Evolutionary conservation across 225 moss, liverwort and hornwort genomes (phyloP), one percentile per base, ranked within the genome.

Genomic region (Thuidium tamariscinum): DNA sequence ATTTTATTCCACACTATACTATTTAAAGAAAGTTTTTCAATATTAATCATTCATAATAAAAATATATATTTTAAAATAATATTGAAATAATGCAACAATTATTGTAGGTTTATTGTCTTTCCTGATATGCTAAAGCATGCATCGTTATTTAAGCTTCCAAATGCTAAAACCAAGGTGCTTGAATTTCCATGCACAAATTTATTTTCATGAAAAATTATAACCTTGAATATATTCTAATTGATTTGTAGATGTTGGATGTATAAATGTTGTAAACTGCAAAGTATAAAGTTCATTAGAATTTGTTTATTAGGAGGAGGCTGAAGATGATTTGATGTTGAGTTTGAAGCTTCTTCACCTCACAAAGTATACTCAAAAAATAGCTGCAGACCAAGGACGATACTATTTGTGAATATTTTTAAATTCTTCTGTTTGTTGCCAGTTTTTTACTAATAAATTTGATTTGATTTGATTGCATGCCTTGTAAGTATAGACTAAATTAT

Each of bases 41-140:
- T 32, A 16, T 0, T 32, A 16, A 32, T 41, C 6, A 39, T 15
- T 51, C 4, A 41, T 32, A 36, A 11, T 16, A 32, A 18, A 18
- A 77, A 69, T 57, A 3, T 22, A 1, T 19, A 20, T 1, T 6
- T 44, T 44, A 32, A 21, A 36, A 37, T 11, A 14, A 39, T 66
- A 30, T 4, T 57, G 2, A 78, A 26, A 36, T 11, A 21, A 30
- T 78, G 13, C 21, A 15, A 71, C 1, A 60, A 27, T 37, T 36
- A 17, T 87, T 61, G 42, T 82, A 97, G 98, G 89, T 97, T 92
- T 66, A 95, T 98, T 84, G 76, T 94, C 30, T 91, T 98, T 54
- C 98, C 98, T 23, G 81, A 94, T 27, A 98, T 98, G 97, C 93
- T 98, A 42, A 90, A 91, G 85, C 90, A 95, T 78, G 92, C 98